A percentile compares a stretch with the other conserved stretches of the same genome.
These are phyloP conservation scores for Xylaria telfairii DNA, from an alignment of 495 filamentous ascomycete species.

Conservation along the genomic window DNA sequence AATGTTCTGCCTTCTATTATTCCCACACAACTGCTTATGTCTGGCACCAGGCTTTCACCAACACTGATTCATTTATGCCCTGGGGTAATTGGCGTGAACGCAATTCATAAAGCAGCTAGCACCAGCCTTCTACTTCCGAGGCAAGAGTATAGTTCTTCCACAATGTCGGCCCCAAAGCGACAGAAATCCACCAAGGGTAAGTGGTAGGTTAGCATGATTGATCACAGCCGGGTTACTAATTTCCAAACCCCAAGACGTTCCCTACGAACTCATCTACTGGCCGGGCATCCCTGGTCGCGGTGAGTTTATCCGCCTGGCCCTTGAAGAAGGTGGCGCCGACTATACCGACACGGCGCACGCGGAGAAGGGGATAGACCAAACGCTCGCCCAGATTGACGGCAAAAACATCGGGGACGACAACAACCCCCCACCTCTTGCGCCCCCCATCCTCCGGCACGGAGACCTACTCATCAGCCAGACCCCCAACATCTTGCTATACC, in stretches of 20 bases:
- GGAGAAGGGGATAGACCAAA: conserved; percentile 44
- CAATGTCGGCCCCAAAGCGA: conserved; percentile 44
- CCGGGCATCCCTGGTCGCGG: conserved; percentile 68
- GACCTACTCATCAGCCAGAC: conserved; percentile 67
- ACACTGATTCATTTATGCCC: not conserved
- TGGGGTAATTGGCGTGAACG: not conserved
- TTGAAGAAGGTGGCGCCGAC: conserved; percentile 64
- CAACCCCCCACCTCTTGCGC: conserved; percentile 67
- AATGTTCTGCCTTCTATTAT: not conserved
- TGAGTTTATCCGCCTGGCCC: conserved; percentile 66
- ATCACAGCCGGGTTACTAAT: not conserved
- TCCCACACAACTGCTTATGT: not conserved
- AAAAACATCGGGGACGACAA: conserved; percentile 45
- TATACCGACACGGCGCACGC: conserved; percentile 64
- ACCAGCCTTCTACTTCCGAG: not conserved
- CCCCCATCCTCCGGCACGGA: conserved; percentile 64
- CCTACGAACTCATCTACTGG: conserved; percentile 69
- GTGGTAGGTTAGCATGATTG: not conserved
- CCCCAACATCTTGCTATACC: conserved; percentile 67
- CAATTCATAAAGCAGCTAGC: not conserved
- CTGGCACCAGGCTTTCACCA: not conserved
- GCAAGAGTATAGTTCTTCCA: not conserved
- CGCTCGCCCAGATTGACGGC: conserved; percentile 42
- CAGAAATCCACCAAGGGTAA: conserved; percentile 46
- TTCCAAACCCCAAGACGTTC: conserved; percentile 34